Conservation (phyloP, 2,329 filamentous ascomycete species). For the Pseudogymnoascus sp. region DNA sequence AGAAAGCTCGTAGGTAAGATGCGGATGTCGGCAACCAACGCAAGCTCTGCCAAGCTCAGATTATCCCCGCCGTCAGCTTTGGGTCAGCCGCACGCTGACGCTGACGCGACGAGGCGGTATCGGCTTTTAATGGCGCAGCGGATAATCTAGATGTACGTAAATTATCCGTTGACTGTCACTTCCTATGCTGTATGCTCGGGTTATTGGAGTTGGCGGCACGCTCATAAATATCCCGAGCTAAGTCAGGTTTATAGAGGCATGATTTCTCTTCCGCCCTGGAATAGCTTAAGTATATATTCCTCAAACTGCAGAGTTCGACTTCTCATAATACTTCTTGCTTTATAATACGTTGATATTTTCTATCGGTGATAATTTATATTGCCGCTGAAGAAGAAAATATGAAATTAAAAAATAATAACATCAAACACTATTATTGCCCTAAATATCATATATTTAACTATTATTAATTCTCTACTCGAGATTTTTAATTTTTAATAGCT, state of each 20-base stretch:
- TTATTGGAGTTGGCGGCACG: no score
- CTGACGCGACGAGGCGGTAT: neutral
- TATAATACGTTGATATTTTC: neutral
- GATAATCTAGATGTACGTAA: neutral
- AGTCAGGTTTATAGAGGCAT: no score
- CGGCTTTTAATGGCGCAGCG: neutral
- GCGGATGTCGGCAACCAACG: neutral
- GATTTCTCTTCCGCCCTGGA: no score
- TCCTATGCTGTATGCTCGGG: neutral
- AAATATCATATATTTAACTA: neutral
- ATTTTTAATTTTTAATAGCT: neutral
- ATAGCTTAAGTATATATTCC: neutral
- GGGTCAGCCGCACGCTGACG: neutral
- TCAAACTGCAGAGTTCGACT: neutral
- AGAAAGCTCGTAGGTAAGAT: neutral
- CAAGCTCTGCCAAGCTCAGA: neutral
- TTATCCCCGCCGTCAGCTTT: neutral
- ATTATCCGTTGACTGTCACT: neutral
- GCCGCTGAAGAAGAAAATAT: no score
- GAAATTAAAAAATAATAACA: no score
- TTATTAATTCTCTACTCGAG: neutral
- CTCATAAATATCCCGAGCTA: neutral
- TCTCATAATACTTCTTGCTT: neutral
- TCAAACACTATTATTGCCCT: neutral
- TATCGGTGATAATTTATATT: neutral